A percentile compares a stretch with the other conserved stretches of the same genome.
These are phyloP conservation scores for Yarrowia bubula DNA, from an alignment of 805 yeast species.

Conservation along the genomic window DNA sequence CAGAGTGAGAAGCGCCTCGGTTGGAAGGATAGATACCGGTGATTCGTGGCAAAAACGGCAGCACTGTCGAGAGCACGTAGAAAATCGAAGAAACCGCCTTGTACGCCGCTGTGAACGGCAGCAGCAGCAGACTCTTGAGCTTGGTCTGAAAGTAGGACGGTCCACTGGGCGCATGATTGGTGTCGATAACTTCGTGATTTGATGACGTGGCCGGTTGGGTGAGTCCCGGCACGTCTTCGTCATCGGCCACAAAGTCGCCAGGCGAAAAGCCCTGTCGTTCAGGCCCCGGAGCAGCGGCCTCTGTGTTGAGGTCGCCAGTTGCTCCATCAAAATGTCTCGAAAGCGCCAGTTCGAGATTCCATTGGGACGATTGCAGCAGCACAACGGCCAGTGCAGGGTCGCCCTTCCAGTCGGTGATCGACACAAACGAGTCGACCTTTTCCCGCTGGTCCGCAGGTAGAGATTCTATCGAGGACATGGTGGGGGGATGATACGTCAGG, in stretches of 20 bases:
- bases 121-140: constrained; percentile 33
- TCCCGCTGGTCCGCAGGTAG: constrained; percentile 29
- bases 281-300: constrained; percentile 29
- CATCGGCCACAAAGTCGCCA: constrained; percentile 27
- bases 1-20: constrained; percentile 41
- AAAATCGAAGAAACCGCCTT: constrained; percentile 37
- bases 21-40: constrained; percentile 43
- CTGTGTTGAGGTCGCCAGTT: constrained; percentile 29
- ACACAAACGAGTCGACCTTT: constrained; percentile 36
- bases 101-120: constrained; percentile 41
- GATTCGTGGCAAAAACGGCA: constrained; percentile 43
- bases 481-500: not conserved
- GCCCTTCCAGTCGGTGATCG: constrained; percentile 39
- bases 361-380: constrained; percentile 38
- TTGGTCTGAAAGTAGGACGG: constrained; percentile 37
- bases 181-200: constrained; percentile 34
- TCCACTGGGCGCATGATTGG: constrained; percentile 30
- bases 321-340: constrained; percentile 30
- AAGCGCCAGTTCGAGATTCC: constrained; percentile 44
- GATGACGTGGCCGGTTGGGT: constrained; percentile 36
- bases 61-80: constrained; percentile 36
- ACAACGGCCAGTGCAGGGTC: constrained; percentile 36
- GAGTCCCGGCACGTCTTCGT: constrained; percentile 32
- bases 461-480: constrained; percentile 24
- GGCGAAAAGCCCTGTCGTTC: constrained; percentile 22